phyloP scores from a whole-genome alignment of 169 alveolate genomes.

The Cryptosporidium ryanae region DNA sequence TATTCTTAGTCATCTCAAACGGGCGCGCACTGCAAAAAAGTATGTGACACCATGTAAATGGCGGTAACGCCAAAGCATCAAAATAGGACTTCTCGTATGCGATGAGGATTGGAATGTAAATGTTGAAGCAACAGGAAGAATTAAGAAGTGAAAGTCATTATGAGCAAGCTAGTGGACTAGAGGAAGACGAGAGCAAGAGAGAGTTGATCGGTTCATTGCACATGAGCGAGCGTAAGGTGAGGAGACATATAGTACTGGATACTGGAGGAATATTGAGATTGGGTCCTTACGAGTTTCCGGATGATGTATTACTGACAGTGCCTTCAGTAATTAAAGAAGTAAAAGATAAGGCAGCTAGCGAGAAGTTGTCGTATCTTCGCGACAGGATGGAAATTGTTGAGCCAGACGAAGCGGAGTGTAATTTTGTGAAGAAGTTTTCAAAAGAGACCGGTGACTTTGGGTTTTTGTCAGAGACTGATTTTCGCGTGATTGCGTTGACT shows the following conservation, averaged over 20 bases:
- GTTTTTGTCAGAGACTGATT: constrained; percentile 85
- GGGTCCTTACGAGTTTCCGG: constrained; percentile 33
- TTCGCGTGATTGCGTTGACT: constrained; percentile 88
- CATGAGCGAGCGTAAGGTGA: neutral
- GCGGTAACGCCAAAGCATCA: no score
- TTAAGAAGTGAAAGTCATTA: neutral
- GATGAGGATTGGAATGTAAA: no score
- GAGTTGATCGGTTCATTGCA: no score
- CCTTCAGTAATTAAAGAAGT: constrained; percentile 61
- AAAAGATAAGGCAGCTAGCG: constrained; percentile 30
- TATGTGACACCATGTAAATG: no score
- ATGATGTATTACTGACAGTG: constrained; percentile 40
- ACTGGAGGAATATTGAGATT: constrained; percentile 68
- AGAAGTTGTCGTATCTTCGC: constrained; percentile 19
- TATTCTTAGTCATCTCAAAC: no score
- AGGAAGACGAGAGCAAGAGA: neutral
- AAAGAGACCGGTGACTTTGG: constrained; percentile 89
- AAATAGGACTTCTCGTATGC: no score
- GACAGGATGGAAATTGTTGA: constrained; percentile 75
- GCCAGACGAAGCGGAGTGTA: constrained; percentile 82
- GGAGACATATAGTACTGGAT: constrained; percentile 46
- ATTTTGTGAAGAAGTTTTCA: constrained; percentile 85
- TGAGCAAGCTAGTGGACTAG: neutral
- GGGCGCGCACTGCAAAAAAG: no score
- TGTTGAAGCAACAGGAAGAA: neutral